Evolutionary conservation across 148 eudicot species (phyloP).

Genomic region (Amaranthus palmeri): DNA sequence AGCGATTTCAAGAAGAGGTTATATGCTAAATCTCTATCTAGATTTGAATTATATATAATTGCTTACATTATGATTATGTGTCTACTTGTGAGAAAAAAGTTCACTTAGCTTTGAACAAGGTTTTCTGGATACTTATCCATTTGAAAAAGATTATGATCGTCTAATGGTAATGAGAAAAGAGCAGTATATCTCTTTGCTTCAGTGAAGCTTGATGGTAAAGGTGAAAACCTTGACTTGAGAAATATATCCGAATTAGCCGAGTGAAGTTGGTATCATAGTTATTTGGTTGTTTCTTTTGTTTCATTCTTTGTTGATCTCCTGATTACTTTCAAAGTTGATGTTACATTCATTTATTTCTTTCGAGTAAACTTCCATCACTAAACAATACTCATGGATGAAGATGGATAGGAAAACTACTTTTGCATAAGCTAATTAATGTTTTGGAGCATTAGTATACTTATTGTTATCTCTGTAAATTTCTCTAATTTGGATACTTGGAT

Average conservation of each 20-base stretch:
- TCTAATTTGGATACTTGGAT: neutral
- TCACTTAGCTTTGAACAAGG: too few species aligned
- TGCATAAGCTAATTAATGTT: neutral
- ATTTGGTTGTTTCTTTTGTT: neutral
- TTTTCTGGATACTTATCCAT: neutral
- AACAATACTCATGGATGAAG: neutral
- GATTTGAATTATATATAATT: neutral
- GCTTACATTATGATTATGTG: neutral
- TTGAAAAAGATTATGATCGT: neutral
- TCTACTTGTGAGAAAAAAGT: neutral
- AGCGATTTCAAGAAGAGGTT: constrained; percentile 97
- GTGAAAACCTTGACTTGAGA: neutral
- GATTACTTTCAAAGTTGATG: neutral
- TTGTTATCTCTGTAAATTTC: neutral
- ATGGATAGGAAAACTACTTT: neutral
- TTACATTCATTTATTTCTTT: neutral
- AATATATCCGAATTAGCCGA: neutral
- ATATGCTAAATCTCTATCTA: constrained; percentile 10
- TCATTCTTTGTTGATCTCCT: neutral
- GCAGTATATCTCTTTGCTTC: neutral
- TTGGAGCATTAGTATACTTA: neutral
- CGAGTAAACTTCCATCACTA: too few species aligned
- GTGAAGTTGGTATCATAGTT: neutral
- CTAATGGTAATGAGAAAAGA: neutral
- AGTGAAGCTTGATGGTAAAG: neutral